These are phyloP conservation scores for Geotrichum restrictum DNA, from an alignment of 1,139 yeast species.

Conservation along the genomic window DNA sequence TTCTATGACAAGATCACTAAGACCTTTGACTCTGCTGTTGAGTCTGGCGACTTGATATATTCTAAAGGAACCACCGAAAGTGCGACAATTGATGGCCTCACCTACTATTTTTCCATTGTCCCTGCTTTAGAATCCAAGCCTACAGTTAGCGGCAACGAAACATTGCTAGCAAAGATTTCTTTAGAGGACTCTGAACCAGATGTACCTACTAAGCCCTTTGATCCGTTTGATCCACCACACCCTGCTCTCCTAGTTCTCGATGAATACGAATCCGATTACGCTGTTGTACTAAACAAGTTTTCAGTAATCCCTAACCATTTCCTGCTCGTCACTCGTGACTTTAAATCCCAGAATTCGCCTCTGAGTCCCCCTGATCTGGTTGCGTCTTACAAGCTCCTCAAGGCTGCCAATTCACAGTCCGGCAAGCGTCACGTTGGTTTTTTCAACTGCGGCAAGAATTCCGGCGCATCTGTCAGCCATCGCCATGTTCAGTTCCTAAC, in stretches of 20 bases:
- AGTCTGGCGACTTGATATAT: slow-evolving; percentile 34
- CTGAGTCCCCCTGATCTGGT: slow-evolving; percentile 63
- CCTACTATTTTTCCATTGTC: slow-evolving; percentile 43
- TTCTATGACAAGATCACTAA: slow-evolving; percentile 27
- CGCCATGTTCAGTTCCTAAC: slow-evolving; percentile 84
- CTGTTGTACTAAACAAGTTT: slow-evolving; percentile 74
- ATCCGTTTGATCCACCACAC: slow-evolving; percentile 82
- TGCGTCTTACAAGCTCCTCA: slow-evolving; percentile 54
- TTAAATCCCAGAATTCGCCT: slow-evolving; percentile 67
- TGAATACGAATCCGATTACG: slow-evolving; percentile 53
- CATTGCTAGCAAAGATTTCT: slow-evolving; percentile 12
- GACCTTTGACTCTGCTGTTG: slow-evolving; percentile 38
- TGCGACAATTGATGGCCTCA: slow-evolving; percentile 35
- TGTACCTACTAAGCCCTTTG: slow-evolving; percentile 41
- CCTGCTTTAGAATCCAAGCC: slow-evolving; percentile 61
- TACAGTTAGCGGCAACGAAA: slow-evolving; percentile 13
- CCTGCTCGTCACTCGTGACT: slow-evolving; percentile 68
- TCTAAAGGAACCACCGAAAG: slow-evolving; percentile 31
- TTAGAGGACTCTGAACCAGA: slow-evolving; percentile 29
- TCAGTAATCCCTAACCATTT: slow-evolving; percentile 80
- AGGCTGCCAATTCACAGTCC: slow-evolving; percentile 38
- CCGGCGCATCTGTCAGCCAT: slow-evolving; percentile 93
- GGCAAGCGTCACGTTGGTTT: slow-evolving; percentile 61
- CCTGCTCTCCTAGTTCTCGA: slow-evolving; percentile 64
- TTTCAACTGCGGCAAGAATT: slow-evolving; percentile 79